A percentile compares a stretch with the other conserved stretches of the same genome.
Conservation (phyloP, 2,329 filamentous ascomycete species). For the Ilyonectria sp. region DNA sequence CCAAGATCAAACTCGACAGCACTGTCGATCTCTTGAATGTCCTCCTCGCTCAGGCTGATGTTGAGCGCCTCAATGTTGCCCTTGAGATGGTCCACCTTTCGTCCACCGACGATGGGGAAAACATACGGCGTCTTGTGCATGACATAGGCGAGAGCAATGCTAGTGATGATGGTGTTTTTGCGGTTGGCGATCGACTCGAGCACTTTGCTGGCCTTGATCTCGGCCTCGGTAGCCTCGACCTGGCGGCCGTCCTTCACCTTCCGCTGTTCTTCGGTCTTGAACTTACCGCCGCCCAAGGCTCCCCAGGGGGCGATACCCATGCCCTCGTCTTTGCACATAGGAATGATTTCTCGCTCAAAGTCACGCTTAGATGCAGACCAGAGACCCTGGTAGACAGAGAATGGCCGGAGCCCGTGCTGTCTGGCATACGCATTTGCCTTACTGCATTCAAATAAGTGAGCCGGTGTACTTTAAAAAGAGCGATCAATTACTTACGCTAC, state of each 20-base stretch:
- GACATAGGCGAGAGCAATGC: constrained; percentile 79
- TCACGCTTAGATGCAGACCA: constrained; percentile 59
- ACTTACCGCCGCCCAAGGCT: constrained; percentile 65
- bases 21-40: constrained; percentile 77
- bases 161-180: constrained; percentile 62
- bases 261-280: constrained; percentile 58
- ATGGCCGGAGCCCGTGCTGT: constrained; percentile 78
- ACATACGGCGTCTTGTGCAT: constrained; percentile 80
- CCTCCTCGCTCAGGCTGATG: constrained; percentile 71
- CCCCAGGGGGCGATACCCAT: constrained; percentile 74
- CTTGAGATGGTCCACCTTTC: constrained; percentile 78
- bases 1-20: constrained; percentile 75
- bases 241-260: constrained; percentile 55
- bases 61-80: constrained; percentile 78
- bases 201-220: constrained; percentile 64
- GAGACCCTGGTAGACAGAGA: constrained; percentile 66
- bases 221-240: constrained; percentile 63
- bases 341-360: constrained; percentile 61
- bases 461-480: not conserved
- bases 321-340: constrained; percentile 59
- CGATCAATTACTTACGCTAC: constrained; percentile 58
- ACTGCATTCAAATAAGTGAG: constrained; percentile 47
- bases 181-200: constrained; percentile 65
- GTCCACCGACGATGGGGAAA: constrained; percentile 80
- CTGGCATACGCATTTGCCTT: constrained; percentile 80